Evolutionary conservation across 2,329 filamentous ascomycete genomes (phyloP).

Genomic region (Cryphonectria japonica): DNA sequence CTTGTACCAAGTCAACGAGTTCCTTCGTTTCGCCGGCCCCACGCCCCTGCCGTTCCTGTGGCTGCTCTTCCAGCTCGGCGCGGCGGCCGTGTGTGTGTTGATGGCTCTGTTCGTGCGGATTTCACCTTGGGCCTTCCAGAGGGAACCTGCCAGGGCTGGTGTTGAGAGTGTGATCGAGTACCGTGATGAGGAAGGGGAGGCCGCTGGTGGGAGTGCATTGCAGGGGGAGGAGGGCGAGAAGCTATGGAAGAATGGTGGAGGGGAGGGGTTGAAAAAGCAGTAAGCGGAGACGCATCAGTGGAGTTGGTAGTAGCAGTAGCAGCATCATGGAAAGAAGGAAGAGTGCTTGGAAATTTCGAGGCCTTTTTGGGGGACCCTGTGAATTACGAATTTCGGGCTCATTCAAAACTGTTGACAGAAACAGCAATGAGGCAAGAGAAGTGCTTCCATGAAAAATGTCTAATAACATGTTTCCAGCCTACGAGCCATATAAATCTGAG

Average conservation of each 20-base stretch:
- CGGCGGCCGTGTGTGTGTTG: constrained; percentile 66
- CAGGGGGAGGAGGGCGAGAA: constrained; percentile 5
- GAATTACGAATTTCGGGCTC: background rate
- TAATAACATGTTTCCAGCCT: background rate
- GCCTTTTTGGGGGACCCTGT: background rate
- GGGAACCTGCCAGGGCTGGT: constrained; percentile 16
- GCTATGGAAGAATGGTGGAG: constrained; percentile 17
- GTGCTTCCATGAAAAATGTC: background rate
- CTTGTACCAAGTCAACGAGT: constrained; percentile 77
- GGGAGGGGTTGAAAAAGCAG: constrained; percentile 1
- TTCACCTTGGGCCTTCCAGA: constrained; percentile 26
- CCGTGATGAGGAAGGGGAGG: background rate
- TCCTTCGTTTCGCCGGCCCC: constrained; percentile 68
- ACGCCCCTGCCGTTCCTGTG: constrained; percentile 51
- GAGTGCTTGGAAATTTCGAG: background rate
- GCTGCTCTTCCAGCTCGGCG: constrained; percentile 63
- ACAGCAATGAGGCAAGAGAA: background rate
- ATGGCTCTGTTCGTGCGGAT: constrained; percentile 23
- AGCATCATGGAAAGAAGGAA: background rate
- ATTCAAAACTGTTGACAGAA: background rate
- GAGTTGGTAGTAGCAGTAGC: background rate
- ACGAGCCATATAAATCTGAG: background rate
- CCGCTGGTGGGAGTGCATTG: background rate
- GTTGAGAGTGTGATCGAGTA: constrained; percentile 22
- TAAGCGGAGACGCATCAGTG: background rate